Base-by-base conservation (phyloP, 164 flowering plant species). In the Hamamelis virginiana region DNA sequence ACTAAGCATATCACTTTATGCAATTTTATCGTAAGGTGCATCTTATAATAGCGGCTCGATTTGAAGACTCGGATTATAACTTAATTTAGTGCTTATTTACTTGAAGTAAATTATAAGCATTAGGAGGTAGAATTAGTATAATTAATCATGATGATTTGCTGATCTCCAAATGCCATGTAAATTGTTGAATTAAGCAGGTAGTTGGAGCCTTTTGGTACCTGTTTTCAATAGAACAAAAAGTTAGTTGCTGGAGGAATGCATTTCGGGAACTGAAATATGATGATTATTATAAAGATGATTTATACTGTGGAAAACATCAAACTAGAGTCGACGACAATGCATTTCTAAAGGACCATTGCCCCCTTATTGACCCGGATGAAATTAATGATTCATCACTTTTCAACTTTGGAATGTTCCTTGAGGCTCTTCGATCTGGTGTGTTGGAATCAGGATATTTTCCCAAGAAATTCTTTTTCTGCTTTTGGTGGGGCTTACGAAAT, bases 401-500 rank as follows among this genome's bases (percentile, higher is more conserved):
- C 76, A 77, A 92, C 81, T 95, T 87, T 65, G 98, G 98, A 44
- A 91, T 94, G 69, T 92, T 82, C 71, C 74, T 76, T 67, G 79
- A 80, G 66, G 97, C 92, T 70, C 87, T 92, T 9, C 62, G 79
- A 33, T 85, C 91, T 50, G 76, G 82, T 60, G 82, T 91, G 16
- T 88, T 87, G 69, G 82, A 81, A 62, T 70, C 89, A 38, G 76
- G 58, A 18, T 73, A 88, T 75, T 92, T 95, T 68, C 81, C 81
- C 1, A 63, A 80, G 80, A 95, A 91, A 71, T 77, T 89, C 69
- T 84, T 85, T 55, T 92, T 83, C 78, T 93, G 98, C 81, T 91
- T 96, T 72, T 96, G 98, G 99, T 96, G 99, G 99, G 99, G 96
- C 14, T 82, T 93, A 65, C 89, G 85, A 66, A 91, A 86, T 75